Evolutionary conservation across 176 grass and related monocot genomes (phyloP).

Genomic region (Eleusine coracana): DNA sequence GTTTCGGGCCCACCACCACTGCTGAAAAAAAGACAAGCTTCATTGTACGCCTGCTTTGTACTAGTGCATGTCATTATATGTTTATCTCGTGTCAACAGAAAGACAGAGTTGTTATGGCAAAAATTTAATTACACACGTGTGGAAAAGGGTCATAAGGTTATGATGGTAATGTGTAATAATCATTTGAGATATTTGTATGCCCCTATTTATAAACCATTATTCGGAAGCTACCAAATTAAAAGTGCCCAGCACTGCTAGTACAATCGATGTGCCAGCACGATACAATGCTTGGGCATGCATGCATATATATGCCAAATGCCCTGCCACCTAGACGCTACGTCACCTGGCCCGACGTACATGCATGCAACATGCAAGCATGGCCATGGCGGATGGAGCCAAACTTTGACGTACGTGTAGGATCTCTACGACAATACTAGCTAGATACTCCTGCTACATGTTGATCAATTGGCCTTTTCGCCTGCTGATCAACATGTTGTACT

Average conservation of each 20-base stretch:
- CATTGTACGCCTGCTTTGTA: too few species aligned
- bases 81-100: too few species aligned
- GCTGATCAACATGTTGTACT: too few species aligned
- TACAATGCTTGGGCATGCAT: background rate
- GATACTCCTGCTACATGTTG: background rate
- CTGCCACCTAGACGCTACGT: background rate
- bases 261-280: background rate
- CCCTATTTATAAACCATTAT: background rate
- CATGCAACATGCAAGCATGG: background rate
- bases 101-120: too few species aligned
- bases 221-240: too few species aligned
- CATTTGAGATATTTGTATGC: background rate
- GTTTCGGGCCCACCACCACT: too few species aligned
- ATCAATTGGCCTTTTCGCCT: background rate
- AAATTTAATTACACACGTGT: too few species aligned
- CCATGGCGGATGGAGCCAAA: slow-evolving; percentile 7
- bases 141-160: background rate
- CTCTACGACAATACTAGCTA: background rate
- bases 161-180: background rate
- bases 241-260: background rate
- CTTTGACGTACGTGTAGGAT: background rate
- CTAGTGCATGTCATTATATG: too few species aligned
- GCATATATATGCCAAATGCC: background rate
- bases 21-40: too few species aligned
- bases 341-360: background rate